phyloP scores from a whole-genome alignment of 2,329 filamentous ascomycete species.

The Colletotrichum somersetense region DNA sequence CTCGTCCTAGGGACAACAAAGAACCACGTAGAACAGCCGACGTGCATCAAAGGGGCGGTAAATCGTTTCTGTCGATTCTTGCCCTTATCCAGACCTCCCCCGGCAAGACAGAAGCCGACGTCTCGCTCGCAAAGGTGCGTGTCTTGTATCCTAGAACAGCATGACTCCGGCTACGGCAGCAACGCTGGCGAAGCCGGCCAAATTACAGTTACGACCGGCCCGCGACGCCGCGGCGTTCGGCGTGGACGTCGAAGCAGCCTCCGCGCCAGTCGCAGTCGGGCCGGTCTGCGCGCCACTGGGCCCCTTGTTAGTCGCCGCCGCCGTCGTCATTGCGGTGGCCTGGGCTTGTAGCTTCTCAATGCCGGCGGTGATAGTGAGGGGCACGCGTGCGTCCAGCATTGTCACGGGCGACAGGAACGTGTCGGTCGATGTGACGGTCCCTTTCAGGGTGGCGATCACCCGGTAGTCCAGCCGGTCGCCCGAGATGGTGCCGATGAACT shows the following conservation, averaged over 20 bases:
- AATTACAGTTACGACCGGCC: conserved; percentile 52
- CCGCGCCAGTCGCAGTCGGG: conserved; percentile 24
- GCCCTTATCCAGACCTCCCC: too few species aligned
- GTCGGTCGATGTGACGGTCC: background rate
- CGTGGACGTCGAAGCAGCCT: conserved; percentile 42
- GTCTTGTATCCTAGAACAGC: conserved; percentile 47
- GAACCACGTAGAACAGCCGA: background rate
- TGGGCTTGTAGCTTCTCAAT: conserved; percentile 50
- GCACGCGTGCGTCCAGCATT: conserved; percentile 42
- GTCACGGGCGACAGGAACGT: conserved; percentile 25
- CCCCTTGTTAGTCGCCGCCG: background rate
- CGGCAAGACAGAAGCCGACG: background rate
- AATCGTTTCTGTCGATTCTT: background rate
- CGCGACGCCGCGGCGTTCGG: conserved; percentile 50
- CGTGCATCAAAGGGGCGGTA: background rate
- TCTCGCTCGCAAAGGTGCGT: background rate
- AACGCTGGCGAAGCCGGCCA: conserved; percentile 51
- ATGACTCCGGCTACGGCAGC: conserved; percentile 52
- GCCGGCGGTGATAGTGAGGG: conserved; percentile 56
- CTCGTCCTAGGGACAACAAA: background rate
- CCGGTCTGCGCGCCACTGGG: conserved; percentile 23
- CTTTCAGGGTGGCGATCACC: background rate
- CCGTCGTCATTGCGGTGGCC: conserved; percentile 7
- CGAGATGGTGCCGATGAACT: conserved; percentile 16
- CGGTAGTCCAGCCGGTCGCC: background rate